Percentiles rank a stretch among this genome's conserved stretches.
These are phyloP conservation scores for Laburnicola sp. DNA, from an alignment of 2,329 filamentous ascomycete genomes.

Conservation along the genomic window DNA sequence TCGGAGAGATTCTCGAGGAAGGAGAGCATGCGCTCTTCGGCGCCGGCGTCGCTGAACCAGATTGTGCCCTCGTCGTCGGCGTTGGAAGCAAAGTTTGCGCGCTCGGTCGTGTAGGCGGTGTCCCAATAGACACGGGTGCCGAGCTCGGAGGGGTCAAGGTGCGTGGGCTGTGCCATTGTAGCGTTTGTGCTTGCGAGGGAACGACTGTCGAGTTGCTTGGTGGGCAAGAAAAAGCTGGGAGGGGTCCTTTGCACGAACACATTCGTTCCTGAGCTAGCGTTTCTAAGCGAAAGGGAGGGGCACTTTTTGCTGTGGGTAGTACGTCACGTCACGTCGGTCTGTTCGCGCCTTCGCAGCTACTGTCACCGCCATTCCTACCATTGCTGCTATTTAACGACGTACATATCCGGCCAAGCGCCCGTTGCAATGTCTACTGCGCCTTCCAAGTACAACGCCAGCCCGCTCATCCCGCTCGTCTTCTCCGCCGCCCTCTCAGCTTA, in stretches of 20 bases:
- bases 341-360: not conserved
- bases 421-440: not conserved
- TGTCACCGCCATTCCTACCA: not conserved
- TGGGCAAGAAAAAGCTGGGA: not conserved
- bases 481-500: slow-evolving; percentile 32
- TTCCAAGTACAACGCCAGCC: slow-evolving; percentile 1
- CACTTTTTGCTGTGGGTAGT: not conserved
- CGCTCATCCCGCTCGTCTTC: slow-evolving; percentile 23
- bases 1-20: slow-evolving; percentile 61
- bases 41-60: slow-evolving; percentile 94
- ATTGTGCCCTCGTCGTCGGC: slow-evolving; percentile 81
- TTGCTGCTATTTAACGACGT: not conserved
- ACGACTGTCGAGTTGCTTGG: not conserved
- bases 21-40: slow-evolving; percentile 75
- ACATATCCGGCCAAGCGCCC: not conserved
- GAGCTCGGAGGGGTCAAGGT: slow-evolving; percentile 74
- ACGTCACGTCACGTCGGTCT: slow-evolving; percentile 1
- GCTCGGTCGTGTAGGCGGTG: slow-evolving; percentile 69
- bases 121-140: slow-evolving; percentile 75
- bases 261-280: not conserved
- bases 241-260: not conserved
- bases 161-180: slow-evolving; percentile 26
- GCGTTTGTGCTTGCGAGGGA: not conserved
- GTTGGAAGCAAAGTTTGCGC: slow-evolving; percentile 71
- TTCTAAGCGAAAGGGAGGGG: slow-evolving; percentile 1